phyloP scores from a whole-genome alignment of 148 eudicot genomes.

The Camellia sinensis region DNA sequence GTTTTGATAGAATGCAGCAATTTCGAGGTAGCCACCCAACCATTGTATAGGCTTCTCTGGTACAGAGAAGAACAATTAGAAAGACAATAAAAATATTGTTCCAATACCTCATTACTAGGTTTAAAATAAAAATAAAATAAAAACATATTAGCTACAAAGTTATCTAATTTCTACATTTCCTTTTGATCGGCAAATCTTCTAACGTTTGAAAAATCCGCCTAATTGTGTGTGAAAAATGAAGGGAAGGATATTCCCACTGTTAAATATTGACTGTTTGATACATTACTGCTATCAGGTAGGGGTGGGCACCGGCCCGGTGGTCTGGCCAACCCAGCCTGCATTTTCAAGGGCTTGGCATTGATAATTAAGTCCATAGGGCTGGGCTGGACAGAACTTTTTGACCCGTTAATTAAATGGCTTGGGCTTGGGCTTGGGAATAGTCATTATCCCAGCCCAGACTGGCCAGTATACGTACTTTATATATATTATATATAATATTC shows the following conservation, averaged over 20 bases:
- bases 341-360: too few relatives aligned
- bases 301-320: too few relatives aligned
- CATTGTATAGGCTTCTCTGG: constrained; percentile 74
- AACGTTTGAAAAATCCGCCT: neutral
- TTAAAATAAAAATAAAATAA: neutral
- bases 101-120: constrained; percentile 3
- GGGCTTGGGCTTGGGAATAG: too few relatives aligned
- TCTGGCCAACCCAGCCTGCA: too few relatives aligned
- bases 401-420: too few relatives aligned
- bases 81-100: neutral
- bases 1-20: constrained; percentile 49
- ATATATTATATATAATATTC: too few relatives aligned
- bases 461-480: too few relatives aligned
- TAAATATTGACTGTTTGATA: neutral
- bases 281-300: neutral
- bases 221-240: neutral
- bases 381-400: too few relatives aligned
- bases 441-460: too few relatives aligned
- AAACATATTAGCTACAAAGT: neutral
- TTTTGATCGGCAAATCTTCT: neutral
- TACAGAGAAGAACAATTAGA: constrained; percentile 26
- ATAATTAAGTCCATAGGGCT: too few relatives aligned
- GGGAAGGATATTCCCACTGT: neutral
- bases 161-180: neutral
- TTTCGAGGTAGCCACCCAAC: constrained; percentile 59